Base-by-base conservation (phyloP, 371 early-diverging fungal species). In the Nematocida sp. region DNA sequence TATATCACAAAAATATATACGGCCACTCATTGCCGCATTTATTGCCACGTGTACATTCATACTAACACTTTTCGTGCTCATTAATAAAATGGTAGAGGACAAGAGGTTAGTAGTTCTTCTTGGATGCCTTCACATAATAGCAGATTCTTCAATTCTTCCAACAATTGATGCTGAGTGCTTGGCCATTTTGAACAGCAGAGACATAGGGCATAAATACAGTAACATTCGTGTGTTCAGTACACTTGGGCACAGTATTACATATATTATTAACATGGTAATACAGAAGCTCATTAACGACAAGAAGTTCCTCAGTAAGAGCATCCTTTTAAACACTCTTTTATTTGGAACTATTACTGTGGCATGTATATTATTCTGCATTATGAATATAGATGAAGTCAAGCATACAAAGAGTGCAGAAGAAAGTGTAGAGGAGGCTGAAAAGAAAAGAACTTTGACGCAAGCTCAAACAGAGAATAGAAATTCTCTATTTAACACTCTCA, bases 91-190 rank as follows among this genome's bases (percentile, higher is more conserved):
- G 13, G 7, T 62, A 15, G 20, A 11, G 54, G 18, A 66, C 27
- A n/a, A 33, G 25, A 27, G 9, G 5, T 7, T 50, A 9, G 69
- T 72, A 18, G 18, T 78, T n/a, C 54, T 70, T 13, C 50, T 78
- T 2, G 80, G 80, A 45, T 40, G 52, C 11, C 15, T 71, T 4
- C 60, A 70, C 57, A 54, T 78, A 40, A 44, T 78, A 11, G 27
- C 80, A 23, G 80, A 78, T 33, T 64, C 80, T 3, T 55, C 70
- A 9, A 78, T 78, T 78, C 80, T 78, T 42, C 80, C 80, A 4
- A 70, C 80, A 7, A 78, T 78, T 60, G 80, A 78, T 40, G 54
- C 80, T 15, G 80, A 67, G 54, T 78, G 80, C 47, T 60, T 78
- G 5, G 55, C 70, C 33, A 6, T 69, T 57, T 57, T 78, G 3